phyloP scores from a whole-genome alignment of 129 eudicot genomes.

The Glebionis coronaria region DNA sequence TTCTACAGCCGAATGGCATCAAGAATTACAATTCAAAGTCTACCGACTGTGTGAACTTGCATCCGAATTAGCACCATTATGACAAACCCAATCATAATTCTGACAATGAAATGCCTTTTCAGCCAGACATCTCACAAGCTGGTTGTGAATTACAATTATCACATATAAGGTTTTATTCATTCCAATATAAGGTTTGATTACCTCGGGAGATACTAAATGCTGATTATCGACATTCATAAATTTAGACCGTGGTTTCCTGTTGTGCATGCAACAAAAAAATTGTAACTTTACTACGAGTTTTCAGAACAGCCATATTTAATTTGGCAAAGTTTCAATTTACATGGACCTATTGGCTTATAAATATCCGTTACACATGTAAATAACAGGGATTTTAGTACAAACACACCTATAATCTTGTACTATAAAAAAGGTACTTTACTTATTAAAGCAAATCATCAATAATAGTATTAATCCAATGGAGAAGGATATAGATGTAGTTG shows the following conservation, averaged over 20 bases:
- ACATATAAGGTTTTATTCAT: constrained; percentile 66
- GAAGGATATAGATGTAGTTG: too few species aligned
- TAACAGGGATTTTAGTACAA: too few species aligned
- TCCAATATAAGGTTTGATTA: constrained; percentile 14
- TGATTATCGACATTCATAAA: constrained; percentile 90
- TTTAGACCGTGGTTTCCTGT: constrained; percentile 96
- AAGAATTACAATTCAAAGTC: constrained; percentile 63
- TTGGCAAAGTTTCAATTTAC: background rate
- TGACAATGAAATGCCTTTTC: constrained; percentile 71
- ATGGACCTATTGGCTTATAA: too few species aligned
- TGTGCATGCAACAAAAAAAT: constrained; percentile 51
- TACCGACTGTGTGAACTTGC: constrained; percentile 63
- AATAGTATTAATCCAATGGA: too few species aligned
- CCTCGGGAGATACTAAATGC: constrained; percentile 95
- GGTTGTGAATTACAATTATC: constrained; percentile 78
- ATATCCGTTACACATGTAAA: too few species aligned
- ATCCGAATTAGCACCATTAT: constrained; percentile 35
- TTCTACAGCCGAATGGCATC: constrained; percentile 78
- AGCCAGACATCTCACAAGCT: constrained; percentile 73
- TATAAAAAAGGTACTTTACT: too few species aligned
- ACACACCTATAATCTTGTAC: too few species aligned
- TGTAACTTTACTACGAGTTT: background rate
- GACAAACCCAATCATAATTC: constrained; percentile 68
- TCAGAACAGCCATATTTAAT: background rate
- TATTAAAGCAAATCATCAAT: too few species aligned